Base-by-base conservation (phyloP, 1,284 basidiomycete genomes). In the Ganoderma sinense region DNA sequence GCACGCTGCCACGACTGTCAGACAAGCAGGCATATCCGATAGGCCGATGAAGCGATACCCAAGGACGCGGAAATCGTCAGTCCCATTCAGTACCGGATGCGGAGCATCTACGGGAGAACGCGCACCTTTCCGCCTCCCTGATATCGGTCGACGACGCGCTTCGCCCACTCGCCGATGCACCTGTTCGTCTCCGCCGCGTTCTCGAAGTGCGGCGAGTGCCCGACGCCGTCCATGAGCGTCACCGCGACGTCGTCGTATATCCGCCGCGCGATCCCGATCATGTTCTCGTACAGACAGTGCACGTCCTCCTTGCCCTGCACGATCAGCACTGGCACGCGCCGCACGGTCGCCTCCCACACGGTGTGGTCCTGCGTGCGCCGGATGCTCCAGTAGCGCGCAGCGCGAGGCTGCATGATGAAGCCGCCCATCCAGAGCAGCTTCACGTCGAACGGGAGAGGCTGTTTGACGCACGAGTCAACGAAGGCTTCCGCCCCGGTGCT, bases 361-460 rank as follows among this genome's bases (percentile, higher is more conserved):
- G 70, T 60, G 43, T 76, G 71, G 51, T 82, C 80, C 71, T 85
- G 84, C 18, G 71, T 70, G 26, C 84, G 77, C 40, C 65, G 70
- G 64, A 78, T 61, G 41, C 77, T 74, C 67, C 80, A 75, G 16
- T 78, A 72, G 29, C 78, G 75, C 20, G 75, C 71, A 1, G 76
- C 74, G 11, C 80, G 80, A 20, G 80, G 78, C 71, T 83, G 82
- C 41, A 79, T 71, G 59, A 80, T 67, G 62, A 80, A 76, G 53
- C 77, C 79, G 41, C 82, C 83, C 56, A 83, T 76, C 75, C 80
- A 82, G 10, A 77, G 74, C 36, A 80, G 75, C 56, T 79, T 79
- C 45, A 78, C 73, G 39, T 72, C 67, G 72, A 76, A 80, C 8
- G 80, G 74, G 29, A 82, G 74, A 53, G 80, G 78, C 61, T 72